Conservation (phyloP, 2,329 filamentous ascomycete genomes). For the Cladosporium austrohemisphaericum region DNA sequence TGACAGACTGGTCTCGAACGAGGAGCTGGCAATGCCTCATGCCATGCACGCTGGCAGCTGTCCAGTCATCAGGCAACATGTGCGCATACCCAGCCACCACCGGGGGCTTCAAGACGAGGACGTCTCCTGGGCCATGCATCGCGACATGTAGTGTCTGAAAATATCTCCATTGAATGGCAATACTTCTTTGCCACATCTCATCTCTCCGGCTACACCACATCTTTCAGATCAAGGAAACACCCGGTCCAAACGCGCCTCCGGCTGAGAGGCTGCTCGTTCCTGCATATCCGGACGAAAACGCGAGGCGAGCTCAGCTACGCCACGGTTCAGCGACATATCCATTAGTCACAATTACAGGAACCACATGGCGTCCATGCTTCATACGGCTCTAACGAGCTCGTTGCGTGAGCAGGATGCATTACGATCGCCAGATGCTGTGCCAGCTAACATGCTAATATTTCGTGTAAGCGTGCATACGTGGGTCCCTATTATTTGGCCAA, state of each 20-base stretch:
- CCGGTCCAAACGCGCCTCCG: background rate
- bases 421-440: slow-evolving; percentile 6
- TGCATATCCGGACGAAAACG: slow-evolving; percentile 6
- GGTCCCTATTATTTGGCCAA: no score
- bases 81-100: no score
- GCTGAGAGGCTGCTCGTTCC: background rate
- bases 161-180: no score
- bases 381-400: background rate
- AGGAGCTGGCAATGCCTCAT: no score
- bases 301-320: slow-evolving; percentile 6
- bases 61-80: no score
- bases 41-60: no score
- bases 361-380: slow-evolving; percentile 12
- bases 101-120: no score
- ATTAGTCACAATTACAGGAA: slow-evolving; percentile 4
- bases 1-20: no score
- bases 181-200: no score
- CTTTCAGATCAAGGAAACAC: background rate
- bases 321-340: background rate
- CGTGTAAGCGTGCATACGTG: background rate
- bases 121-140: no score
- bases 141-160: no score
- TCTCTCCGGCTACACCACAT: no score
- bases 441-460: background rate
- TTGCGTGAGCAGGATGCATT: background rate